phyloP scores from a whole-genome alignment of 1,139 yeast genomes.

The Kazachstania sp. region DNA sequence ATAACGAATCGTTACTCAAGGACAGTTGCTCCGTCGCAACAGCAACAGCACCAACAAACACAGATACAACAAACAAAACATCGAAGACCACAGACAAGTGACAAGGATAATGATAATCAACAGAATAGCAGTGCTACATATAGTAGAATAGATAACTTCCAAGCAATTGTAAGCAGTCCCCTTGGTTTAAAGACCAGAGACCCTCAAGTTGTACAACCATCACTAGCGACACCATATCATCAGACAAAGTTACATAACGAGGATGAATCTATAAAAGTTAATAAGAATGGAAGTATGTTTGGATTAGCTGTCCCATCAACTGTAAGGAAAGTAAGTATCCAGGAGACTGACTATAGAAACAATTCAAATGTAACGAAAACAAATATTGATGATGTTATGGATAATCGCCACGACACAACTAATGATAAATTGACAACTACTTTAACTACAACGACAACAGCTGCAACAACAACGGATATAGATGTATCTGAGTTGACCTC shows the following conservation, averaged over 20 bases:
- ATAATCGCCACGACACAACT: not conserved
- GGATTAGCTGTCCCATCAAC: conserved; percentile 28
- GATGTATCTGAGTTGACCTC: conserved; percentile 50
- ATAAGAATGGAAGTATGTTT: conserved; percentile 19
- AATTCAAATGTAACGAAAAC: conserved; percentile 1
- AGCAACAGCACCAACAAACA: conserved; percentile 24
- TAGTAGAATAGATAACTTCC: conserved; percentile 12
- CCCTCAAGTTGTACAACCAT: conserved; percentile 7
- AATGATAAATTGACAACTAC: conserved; percentile 31
- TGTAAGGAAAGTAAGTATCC: conserved; percentile 24
- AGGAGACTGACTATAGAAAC: conserved; percentile 15
- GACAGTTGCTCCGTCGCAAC: conserved; percentile 12
- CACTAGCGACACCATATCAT: conserved; percentile 25
- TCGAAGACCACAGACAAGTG: not conserved
- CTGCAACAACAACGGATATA: conserved; percentile 14
- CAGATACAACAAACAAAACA: conserved; percentile 23
- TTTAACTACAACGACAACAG: conserved; percentile 13
- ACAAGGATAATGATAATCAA: not conserved
- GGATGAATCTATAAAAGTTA: too few species aligned
- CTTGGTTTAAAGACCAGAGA: conserved; percentile 19
- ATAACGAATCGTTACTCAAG: conserved; percentile 32
- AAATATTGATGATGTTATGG: conserved; percentile 7
- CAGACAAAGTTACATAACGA: not conserved
- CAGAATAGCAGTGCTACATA: conserved; percentile 2
- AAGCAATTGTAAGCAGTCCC: conserved; percentile 24